Base-by-base conservation (phyloP, 306 rosid species). In the Oemleria cerasiformis region DNA sequence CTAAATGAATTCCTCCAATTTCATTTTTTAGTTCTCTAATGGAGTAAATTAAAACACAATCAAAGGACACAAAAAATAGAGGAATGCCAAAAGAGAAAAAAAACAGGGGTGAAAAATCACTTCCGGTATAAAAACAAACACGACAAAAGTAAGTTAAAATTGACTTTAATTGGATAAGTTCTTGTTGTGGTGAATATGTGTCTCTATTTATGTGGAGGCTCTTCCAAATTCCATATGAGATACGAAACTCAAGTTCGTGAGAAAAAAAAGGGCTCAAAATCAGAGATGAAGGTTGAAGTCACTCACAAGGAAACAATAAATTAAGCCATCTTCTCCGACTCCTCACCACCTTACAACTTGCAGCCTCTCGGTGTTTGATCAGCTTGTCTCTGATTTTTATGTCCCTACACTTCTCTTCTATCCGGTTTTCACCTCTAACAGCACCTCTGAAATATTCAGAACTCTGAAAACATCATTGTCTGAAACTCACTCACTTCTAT, bases 401-500 rank as follows among this genome's bases (percentile, higher is more conserved):
- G 4, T 16, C 1, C 42, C 14, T 3, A 0, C 44, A 25, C 56
- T 65, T 21, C 44, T 76, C 34, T 70, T 62, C 65, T 76, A 19
- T 48, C 63, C 61, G 0, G 1, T 11, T 15, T 11, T 12, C 16
- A 0, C 8, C 12, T 5, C 0, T 5, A 17, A 3, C 0, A 8
- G 2, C 8, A 9, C 23, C 23, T 17, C 63, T 5, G 50, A 67
- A 15, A 63, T n/a, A 70, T 42, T 54, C 45, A 47, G 5, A 1
- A 16, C 20, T 42, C 9, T 77, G 1, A 44, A 55, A 7, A 13
- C 12, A 8, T 43, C 71, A 0, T 1, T 76, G 6, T 39, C 75
- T 9, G 1, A 53, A 51, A 45, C 66, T 76, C 51, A 13, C 42
- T 34, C 65, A 3, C 49, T 77, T 61, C 59, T 63, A 63, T 62